Evolutionary conservation across 306 rosid species (phyloP), one percentile per base, ranked within the genome.

Genomic region (Corylus heterophylla): DNA sequence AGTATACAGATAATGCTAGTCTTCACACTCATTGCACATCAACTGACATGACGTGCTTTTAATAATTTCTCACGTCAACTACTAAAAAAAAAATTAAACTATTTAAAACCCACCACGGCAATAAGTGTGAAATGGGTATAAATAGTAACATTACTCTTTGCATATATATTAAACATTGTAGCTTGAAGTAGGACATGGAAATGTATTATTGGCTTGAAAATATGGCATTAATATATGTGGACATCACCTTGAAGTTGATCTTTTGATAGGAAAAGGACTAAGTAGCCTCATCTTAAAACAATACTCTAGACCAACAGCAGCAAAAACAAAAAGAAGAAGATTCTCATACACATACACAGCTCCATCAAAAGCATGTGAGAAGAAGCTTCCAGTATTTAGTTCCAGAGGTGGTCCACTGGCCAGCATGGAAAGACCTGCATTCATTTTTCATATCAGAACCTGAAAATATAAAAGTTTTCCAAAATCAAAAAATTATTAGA

Each of bases 361-460:
- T 73, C 92, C 97, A 76, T 91, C 81, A 55, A 69, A 56, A 54
- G 88, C 94, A 84, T 88, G 93, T 35, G 91, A 85, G 49, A 84
- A 52, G 73, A 91, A 82, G 86, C 97, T 94, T 74, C 81, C 87
- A 1, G 69, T 25, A 85, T 75, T 87, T 22, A 85, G 77, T 67
- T 92, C 88, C 81, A 87, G 74, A 81, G 89, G 83, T 12, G 83
- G 80, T 83, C 90, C 92, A 47, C 88, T 91, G 48, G 86, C 83
- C 44, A 92, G 75, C 16, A 84, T 89, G 69, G 84, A 95, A 71
- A 94, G 95, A 80, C 98, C 98, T 92, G 92, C 88, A 85, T 73
- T 79, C 71, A 69, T 22, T 58, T 76, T 58, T 80, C 7, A 8
- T 39, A 17, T 67, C 3, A 39, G 48, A 39, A 67, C 27, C 71